phyloP scores from a whole-genome alignment of 2,329 filamentous ascomycete genomes.

The Cordyceps militaris region DNA sequence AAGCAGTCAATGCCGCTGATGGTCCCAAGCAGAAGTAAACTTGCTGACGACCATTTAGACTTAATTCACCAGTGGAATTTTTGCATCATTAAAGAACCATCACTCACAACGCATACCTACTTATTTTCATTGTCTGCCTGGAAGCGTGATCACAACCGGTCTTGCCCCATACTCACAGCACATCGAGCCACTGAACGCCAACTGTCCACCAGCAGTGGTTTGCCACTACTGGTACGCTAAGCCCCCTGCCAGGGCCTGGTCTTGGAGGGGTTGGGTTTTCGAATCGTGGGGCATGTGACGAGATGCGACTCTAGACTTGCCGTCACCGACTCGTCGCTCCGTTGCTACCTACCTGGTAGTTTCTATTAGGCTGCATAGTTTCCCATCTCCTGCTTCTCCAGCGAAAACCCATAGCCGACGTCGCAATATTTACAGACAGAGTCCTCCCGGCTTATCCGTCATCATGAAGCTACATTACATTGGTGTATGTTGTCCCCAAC shows the following conservation, averaged over 20 bases:
- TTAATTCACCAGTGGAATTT: too few species aligned
- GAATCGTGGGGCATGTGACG: slow-evolving; percentile 13
- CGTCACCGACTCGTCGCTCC: slow-evolving; percentile 10
- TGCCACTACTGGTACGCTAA: neutral
- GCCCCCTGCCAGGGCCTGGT: too few species aligned
- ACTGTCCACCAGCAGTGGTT: neutral
- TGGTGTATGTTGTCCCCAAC: slow-evolving; percentile 53
- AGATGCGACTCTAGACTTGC: slow-evolving; percentile 4
- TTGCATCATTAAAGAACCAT: too few species aligned
- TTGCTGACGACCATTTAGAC: too few species aligned
- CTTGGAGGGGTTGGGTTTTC: slow-evolving; percentile 1
- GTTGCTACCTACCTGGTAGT: slow-evolving; percentile 1
- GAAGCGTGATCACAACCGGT: neutral
- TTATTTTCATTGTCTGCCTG: neutral
- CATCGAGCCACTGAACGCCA: neutral
- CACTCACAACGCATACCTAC: too few species aligned
- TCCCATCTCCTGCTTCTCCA: neutral
- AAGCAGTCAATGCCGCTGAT: too few species aligned
- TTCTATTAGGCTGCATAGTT: slow-evolving; percentile 2
- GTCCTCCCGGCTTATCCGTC: slow-evolving; percentile 14
- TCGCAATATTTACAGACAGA: neutral
- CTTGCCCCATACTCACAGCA: neutral
- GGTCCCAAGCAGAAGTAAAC: too few species aligned
- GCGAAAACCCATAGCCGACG: neutral
- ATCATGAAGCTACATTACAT: slow-evolving; percentile 85